These are phyloP conservation scores for Huntiella savannae DNA, from an alignment of 2,329 filamentous ascomycete species.

Conservation along the genomic window DNA sequence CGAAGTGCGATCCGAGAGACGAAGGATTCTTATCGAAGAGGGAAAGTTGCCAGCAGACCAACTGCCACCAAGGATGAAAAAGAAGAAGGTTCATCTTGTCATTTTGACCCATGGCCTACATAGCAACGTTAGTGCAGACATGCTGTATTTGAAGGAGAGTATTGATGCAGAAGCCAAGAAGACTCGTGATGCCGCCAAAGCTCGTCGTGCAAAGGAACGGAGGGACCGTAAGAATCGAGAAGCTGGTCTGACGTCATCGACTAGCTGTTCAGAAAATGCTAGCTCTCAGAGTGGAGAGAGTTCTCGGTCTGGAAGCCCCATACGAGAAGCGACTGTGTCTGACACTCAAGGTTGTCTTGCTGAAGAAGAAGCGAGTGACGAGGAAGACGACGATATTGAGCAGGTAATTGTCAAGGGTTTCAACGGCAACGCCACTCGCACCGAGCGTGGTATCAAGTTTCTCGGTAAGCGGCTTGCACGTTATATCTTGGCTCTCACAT, in stretches of 20 bases:
- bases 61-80: constrained; percentile 24
- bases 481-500: constrained; percentile 75
- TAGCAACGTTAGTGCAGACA: constrained; percentile 87
- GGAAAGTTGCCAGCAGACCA: constrained; percentile 4
- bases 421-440: constrained; percentile 72
- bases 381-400: constrained; percentile 49
- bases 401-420: constrained; percentile 82
- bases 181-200: constrained; percentile 49
- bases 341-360: neutral
- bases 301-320: constrained; percentile 10
- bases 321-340: neutral
- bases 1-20: constrained; percentile 10
- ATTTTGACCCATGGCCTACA: constrained; percentile 87
- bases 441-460: constrained; percentile 91
- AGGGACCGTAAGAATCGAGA: constrained; percentile 14
- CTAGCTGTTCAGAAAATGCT: constrained; percentile 1
- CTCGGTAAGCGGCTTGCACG: constrained; percentile 85
- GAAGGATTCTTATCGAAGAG: constrained; percentile 2
- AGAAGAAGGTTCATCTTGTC: constrained; percentile 74
- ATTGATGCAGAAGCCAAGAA: constrained; percentile 70
- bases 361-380: constrained; percentile 20
- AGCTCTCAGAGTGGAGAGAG: neutral
- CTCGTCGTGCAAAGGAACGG: constrained; percentile 34
- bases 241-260: neutral
- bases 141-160: constrained; percentile 93